A percentile compares a stretch with the other conserved stretches of the same genome.
These are phyloP conservation scores for Aurifilum marmelostoma DNA, from an alignment of 2,329 filamentous ascomycete genomes.

Conservation along the genomic window DNA sequence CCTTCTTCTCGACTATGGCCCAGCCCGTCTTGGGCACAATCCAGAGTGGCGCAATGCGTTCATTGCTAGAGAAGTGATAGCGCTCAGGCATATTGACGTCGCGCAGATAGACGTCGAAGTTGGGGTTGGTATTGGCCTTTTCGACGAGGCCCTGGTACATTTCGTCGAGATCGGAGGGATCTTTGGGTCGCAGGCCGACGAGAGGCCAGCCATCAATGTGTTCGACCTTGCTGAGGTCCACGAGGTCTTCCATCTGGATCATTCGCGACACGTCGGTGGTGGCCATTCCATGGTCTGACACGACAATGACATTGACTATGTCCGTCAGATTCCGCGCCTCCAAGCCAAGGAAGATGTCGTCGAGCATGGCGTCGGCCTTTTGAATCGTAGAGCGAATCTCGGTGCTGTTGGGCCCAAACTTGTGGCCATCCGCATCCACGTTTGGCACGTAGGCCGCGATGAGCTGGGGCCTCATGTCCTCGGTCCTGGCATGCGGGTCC, in stretches of 20 bases:
- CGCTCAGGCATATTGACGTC: conserved; percentile 87
- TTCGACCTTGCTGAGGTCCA: conserved; percentile 76
- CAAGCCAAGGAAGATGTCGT: conserved; percentile 73
- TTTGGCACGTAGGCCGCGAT: conserved; percentile 95
- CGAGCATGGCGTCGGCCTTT: conserved; percentile 82
- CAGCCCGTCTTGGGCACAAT: conserved; percentile 90
- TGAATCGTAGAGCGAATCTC: conserved; percentile 80
- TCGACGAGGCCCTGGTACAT: conserved; percentile 67
- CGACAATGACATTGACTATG: conserved; percentile 93
- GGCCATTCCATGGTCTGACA: conserved; percentile 98
- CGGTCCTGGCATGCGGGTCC: conserved; percentile 51
- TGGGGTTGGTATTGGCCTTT: conserved; percentile 63
- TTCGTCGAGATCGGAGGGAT: conserved; percentile 63
- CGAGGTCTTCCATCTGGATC: conserved; percentile 86
- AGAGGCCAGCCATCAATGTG: conserved; percentile 95
- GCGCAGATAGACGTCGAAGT: conserved; percentile 84
- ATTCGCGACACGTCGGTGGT: conserved; percentile 81
- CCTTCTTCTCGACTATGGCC: conserved; percentile 81
- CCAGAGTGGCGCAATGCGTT: conserved; percentile 93
- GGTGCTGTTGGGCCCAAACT: conserved; percentile 91
- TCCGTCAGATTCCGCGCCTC: conserved; percentile 80
- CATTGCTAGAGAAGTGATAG: conserved; percentile 88
- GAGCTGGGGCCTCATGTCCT: conserved; percentile 76
- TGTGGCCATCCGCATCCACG: conserved; percentile 85
- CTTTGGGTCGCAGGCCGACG: conserved; percentile 82